Percentiles rank a stretch among this genome's conserved stretches.
These are phyloP conservation scores for Calycina herbarum DNA, from an alignment of 2,329 filamentous ascomycete species.

Conservation along the genomic window DNA sequence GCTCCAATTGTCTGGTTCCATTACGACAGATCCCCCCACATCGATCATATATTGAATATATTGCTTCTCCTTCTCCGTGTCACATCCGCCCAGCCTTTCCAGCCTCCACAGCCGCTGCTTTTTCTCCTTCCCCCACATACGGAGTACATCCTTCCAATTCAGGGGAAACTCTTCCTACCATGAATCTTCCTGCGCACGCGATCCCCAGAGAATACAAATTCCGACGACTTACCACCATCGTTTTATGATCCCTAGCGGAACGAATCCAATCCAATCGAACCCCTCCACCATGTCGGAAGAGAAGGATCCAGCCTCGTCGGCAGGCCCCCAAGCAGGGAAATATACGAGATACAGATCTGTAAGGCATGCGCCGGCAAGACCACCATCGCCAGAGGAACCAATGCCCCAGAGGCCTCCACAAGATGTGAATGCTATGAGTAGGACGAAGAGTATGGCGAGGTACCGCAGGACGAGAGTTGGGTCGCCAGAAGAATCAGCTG, in stretches of 20 bases:
- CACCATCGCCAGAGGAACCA: conserved; percentile 18
- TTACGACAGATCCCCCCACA: background rate
- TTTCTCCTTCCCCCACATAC: background rate
- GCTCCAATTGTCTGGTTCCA: background rate
- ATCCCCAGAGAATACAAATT: background rate
- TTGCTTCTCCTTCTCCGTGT: conserved; percentile 4
- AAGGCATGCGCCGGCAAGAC: conserved; percentile 41
- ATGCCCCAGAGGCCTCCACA: conserved; percentile 35
- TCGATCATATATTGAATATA: background rate
- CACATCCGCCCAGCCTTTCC: conserved; percentile 3
- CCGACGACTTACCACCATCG: conserved; percentile 2
- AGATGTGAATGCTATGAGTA: conserved; percentile 33
- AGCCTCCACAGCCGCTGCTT: background rate
- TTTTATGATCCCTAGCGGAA: background rate
- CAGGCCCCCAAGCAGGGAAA: conserved; percentile 38
- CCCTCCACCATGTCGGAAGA: conserved; percentile 26
- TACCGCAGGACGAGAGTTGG: conserved; percentile 36
- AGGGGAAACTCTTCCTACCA: background rate
- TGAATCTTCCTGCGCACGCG: background rate
- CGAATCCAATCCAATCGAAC: background rate
- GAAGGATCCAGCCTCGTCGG: conserved; percentile 16
- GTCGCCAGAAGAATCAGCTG: conserved; percentile 13
- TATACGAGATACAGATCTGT: conserved; percentile 61
- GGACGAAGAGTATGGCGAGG: conserved; percentile 41
- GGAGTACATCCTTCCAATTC: background rate